Evolutionary conservation across 768 basidiomycete species (phyloP).

Genomic region (Phanerodontia chrysosporium): DNA sequence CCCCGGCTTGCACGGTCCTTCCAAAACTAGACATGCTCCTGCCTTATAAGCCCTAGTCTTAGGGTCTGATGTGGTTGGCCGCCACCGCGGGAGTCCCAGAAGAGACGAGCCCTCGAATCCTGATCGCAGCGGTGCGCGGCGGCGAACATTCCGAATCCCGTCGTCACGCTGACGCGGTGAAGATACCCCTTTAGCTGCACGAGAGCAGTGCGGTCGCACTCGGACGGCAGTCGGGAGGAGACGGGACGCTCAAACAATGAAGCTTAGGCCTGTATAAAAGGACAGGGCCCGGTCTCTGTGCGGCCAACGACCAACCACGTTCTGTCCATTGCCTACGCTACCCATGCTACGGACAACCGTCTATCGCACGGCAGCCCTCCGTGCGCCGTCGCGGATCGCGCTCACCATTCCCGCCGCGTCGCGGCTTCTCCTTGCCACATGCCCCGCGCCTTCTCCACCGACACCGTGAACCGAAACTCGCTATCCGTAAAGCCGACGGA

Average conservation of each 20-base stretch:
- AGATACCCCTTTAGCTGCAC: not conserved
- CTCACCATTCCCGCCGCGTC: not conserved
- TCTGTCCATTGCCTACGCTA: not conserved
- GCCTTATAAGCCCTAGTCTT: not conserved
- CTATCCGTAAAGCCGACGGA: conserved; percentile 9
- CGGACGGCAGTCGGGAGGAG: conserved; percentile 8
- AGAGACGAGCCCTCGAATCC: not conserved
- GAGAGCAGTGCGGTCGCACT: conserved; percentile 7
- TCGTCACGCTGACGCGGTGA: not conserved
- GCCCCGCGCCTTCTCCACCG: conserved; percentile 15
- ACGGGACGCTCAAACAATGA: conserved; percentile 3
- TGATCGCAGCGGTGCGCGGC: not conserved
- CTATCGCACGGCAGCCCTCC: not conserved
- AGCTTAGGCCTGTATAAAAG: not conserved
- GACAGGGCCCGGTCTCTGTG: not conserved
- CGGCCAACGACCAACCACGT: not conserved
- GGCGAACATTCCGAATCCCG: not conserved
- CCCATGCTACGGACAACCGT: conserved; percentile 4
- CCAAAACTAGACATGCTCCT: not conserved
- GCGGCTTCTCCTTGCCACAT: not conserved
- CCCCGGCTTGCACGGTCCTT: not conserved
- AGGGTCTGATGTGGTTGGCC: not conserved
- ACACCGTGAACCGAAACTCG: not conserved
- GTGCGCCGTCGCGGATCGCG: not conserved
- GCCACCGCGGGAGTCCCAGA: not conserved